phyloP scores from a whole-genome alignment of 2,329 filamentous ascomycete genomes.

The Alternaria consortialis region DNA sequence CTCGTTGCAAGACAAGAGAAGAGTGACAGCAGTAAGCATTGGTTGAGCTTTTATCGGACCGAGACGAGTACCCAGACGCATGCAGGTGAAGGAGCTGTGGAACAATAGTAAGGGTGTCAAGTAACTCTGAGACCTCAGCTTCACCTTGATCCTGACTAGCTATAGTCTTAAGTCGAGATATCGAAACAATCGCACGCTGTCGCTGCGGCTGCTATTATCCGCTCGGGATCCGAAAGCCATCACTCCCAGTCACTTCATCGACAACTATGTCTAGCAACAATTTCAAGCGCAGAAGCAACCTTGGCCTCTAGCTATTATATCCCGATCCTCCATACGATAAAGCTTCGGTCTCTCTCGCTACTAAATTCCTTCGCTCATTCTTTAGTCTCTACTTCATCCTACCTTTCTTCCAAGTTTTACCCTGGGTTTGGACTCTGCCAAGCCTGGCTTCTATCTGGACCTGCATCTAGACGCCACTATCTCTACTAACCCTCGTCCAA shows the following conservation, averaged over 20 bases:
- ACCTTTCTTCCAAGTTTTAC: constrained; percentile 1
- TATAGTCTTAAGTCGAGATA: constrained; percentile 16
- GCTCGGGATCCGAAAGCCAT: constrained; percentile 4
- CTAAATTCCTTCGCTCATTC: constrained; percentile 11
- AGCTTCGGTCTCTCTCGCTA: not conserved
- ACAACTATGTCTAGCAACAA: constrained; percentile 12
- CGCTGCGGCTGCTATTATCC: constrained; percentile 21
- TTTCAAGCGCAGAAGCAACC: not conserved
- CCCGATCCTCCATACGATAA: not conserved
- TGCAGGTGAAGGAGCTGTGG: constrained; percentile 18
- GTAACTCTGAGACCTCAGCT: constrained; percentile 14
- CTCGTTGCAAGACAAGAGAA: constrained; percentile 26
- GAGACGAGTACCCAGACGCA: constrained; percentile 7
- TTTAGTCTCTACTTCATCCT: not conserved
- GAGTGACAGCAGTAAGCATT: constrained; percentile 9
- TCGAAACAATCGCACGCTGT: constrained; percentile 11
- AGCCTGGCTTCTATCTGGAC: not conserved
- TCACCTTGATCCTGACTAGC: not conserved
- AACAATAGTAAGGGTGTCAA: constrained; percentile 35
- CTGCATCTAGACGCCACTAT: not conserved
- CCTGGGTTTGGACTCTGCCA: not conserved
- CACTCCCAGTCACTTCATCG: constrained; percentile 18
- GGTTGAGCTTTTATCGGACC: constrained; percentile 13
- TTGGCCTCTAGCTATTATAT: constrained; percentile 15
- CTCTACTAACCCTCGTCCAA: not conserved